phyloP scores from a whole-genome alignment of 2,329 filamentous ascomycete genomes.

The Scedosporium dehoogii region DNA sequence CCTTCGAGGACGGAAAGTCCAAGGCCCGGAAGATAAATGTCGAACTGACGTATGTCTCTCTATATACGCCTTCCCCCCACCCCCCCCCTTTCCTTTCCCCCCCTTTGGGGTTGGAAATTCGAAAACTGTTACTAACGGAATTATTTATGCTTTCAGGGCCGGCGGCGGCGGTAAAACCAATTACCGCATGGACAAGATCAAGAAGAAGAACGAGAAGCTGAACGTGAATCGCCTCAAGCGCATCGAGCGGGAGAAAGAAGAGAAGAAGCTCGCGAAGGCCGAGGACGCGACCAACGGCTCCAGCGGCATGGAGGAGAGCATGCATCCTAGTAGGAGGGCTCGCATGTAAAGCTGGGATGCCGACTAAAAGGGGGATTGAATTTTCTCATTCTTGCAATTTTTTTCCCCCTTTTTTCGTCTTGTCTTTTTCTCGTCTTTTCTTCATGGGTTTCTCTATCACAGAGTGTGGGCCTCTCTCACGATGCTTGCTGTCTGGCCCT shows the following conservation, averaged over 20 bases:
- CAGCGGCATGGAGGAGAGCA: conserved; percentile 18
- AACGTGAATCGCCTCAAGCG: conserved; percentile 51
- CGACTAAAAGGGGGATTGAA: not conserved
- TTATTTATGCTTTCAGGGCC: conserved; percentile 40
- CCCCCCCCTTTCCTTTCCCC: conserved; percentile 7
- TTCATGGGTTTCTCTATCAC: too few species aligned
- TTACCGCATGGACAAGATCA: conserved; percentile 64
- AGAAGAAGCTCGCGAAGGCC: conserved; percentile 27
- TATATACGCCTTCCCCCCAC: conserved; percentile 3
- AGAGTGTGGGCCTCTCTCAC: not conserved
- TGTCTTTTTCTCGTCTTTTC: too few species aligned
- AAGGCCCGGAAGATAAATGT: conserved; percentile 74
- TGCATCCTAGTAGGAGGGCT: conserved; percentile 43
- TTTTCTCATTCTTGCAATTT: not conserved
- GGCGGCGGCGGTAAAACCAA: conserved; percentile 77
- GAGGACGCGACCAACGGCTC: conserved; percentile 16
- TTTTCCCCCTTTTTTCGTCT: not conserved
- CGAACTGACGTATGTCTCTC: conserved; percentile 63
- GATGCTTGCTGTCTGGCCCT: not conserved
- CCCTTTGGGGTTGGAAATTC: not conserved
- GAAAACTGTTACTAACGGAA: conserved; percentile 6
- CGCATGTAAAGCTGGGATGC: not conserved
- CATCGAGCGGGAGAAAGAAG: conserved; percentile 31
- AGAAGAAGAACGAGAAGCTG: conserved; percentile 76
- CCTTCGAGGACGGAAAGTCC: conserved; percentile 50